phyloP scores from a whole-genome alignment of 768 basidiomycete genomes.

The Xerocomus spinulosus region DNA sequence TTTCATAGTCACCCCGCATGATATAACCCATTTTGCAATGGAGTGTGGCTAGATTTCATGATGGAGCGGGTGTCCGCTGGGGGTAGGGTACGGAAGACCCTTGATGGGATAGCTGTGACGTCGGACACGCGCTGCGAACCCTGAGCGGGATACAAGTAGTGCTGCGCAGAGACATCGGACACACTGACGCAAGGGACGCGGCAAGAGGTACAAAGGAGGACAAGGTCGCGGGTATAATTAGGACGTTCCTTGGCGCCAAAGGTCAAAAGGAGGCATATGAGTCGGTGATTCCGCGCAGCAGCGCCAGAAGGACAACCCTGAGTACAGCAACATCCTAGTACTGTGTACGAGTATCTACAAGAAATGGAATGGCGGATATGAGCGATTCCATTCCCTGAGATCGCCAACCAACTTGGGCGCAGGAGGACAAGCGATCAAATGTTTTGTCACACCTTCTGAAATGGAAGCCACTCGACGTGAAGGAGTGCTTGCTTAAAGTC shows the following conservation, averaged over 20 bases:
- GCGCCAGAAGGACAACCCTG: slow-evolving; percentile 25
- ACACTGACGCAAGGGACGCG: not conserved
- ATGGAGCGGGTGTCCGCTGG: slow-evolving; percentile 8
- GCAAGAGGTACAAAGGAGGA: slow-evolving; percentile 1
- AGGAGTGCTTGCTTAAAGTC: slow-evolving; percentile 34
- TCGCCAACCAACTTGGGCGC: no score
- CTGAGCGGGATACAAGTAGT: no score
- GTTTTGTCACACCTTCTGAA: slow-evolving; percentile 27
- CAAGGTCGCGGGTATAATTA: slow-evolving; percentile 12
- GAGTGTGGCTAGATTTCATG: no score
- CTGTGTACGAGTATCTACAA: slow-evolving; percentile 14
- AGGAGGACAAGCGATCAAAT: slow-evolving; percentile 33
- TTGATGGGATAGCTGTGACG: slow-evolving; percentile 8
- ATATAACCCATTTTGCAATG: slow-evolving; percentile 9
- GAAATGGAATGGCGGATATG: slow-evolving; percentile 10
- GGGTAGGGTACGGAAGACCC: slow-evolving; percentile 12
- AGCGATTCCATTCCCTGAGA: slow-evolving; percentile 22
- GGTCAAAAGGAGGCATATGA: not conserved
- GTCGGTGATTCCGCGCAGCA: slow-evolving; percentile 21
- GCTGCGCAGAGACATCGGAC: slow-evolving; percentile 2
- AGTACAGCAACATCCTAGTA: slow-evolving; percentile 9
- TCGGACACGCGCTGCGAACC: slow-evolving; percentile 10
- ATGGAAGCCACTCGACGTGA: slow-evolving; percentile 31
- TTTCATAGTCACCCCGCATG: slow-evolving; percentile 22
- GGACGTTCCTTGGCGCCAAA: slow-evolving; percentile 4